Percentiles rank a stretch among this genome's conserved stretches.
These are phyloP conservation scores for Rhizophora mangle DNA, from an alignment of 345 rosid species.

Conservation along the genomic window DNA sequence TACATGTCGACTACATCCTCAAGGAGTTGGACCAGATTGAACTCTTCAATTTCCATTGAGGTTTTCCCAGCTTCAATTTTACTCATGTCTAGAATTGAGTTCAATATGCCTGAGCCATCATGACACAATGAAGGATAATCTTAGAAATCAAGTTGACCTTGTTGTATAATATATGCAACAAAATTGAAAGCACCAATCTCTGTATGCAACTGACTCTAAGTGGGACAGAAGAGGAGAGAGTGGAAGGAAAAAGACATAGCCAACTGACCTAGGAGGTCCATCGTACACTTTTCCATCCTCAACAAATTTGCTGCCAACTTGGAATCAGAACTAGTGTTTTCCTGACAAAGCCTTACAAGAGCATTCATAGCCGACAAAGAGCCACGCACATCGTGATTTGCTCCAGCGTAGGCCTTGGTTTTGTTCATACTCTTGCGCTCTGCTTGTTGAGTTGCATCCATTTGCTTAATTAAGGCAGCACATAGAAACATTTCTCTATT, in stretches of 20 bases:
- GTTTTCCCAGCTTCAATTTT: slow-evolving; percentile 38
- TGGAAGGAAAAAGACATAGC: neutral
- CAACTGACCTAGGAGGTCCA: slow-evolving; percentile 28
- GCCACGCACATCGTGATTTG: slow-evolving; percentile 32
- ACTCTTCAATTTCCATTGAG: slow-evolving; percentile 28
- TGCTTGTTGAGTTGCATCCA: slow-evolving; percentile 48
- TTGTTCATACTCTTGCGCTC: slow-evolving; percentile 49
- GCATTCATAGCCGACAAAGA: slow-evolving; percentile 19
- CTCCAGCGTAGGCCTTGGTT: slow-evolving; percentile 29
- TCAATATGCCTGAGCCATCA: slow-evolving; percentile 27
- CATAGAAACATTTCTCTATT: slow-evolving; percentile 42
- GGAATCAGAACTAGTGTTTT: slow-evolving; percentile 14
- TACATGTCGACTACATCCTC: slow-evolving; percentile 36
- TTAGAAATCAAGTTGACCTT: too few species aligned
- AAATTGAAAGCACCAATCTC: too few species aligned
- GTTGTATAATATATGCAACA: too few species aligned
- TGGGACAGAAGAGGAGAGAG: neutral
- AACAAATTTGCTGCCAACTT: slow-evolving; percentile 18
- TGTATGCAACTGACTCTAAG: too few species aligned
- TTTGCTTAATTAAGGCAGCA: slow-evolving; percentile 38
- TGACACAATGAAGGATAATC: neutral
- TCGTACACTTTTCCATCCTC: slow-evolving; percentile 19
- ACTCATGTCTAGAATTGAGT: slow-evolving; percentile 34
- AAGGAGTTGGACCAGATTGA: slow-evolving; percentile 30
- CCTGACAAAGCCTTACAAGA: slow-evolving; percentile 22